Base-by-base conservation (phyloP, 2,329 filamentous ascomycete species). In the Monilinia aucupariae region DNA sequence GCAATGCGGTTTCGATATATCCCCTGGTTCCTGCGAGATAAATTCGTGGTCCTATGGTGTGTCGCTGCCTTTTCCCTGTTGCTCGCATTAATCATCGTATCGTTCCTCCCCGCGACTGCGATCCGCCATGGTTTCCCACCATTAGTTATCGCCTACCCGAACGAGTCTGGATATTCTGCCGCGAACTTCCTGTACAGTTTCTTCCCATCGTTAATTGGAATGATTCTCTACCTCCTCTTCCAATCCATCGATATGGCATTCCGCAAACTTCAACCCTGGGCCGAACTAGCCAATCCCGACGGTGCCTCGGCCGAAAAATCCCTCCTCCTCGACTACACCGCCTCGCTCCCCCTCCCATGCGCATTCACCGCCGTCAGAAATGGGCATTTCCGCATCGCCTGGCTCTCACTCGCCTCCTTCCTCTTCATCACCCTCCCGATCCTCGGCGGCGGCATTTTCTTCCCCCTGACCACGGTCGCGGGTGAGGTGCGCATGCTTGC, bases 181-280 rank as follows among this genome's bases (percentile, higher is more conserved):
- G 90, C 91, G 56, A 91, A 96, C 75, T 97, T 97, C 76, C 77
- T 96, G 58, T 97, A 92, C 78, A 85, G 84, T 65, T 91, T 92
- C 75, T 62, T 92, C 27, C 89, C 90, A 0, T 84, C 87, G 3
- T 69, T 89, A 0, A 72, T 92, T 34, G 90, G 86, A 5, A 83
- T 86, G 70, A 68, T 89, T 20, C 76, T 90, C 55, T 89, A 87
- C 73, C 80, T 91, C 52, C 74, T 82, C 58, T 86, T 90, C 73
- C 83, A 89, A 65, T 81, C 83, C 39, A 75, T 91, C 62, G 89
- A 92, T 71, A 80, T 85, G 71, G 79, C 82, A 2, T 73, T 91
- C 64, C 85, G 88, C 60, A 79, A 85, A 39, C 80, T 91, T 3
- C 82, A 86, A 68, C 88, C 89, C 0, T 92, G 88, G 83, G 85